Conservation (phyloP, 306 rosid species). For the Morella rubra region DNA sequence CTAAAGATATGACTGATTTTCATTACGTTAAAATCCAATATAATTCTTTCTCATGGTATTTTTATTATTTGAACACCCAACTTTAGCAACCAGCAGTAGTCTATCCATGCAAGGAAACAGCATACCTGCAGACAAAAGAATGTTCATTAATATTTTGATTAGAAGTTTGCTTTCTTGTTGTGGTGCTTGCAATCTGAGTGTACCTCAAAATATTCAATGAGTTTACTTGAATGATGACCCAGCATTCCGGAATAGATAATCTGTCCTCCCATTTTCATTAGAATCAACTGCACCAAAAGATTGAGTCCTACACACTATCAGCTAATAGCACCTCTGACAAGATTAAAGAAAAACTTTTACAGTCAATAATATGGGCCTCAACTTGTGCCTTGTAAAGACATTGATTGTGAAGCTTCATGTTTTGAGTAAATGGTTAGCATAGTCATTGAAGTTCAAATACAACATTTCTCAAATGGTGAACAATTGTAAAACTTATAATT, state of each 20-base stretch:
- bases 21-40: background rate
- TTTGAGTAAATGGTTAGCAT: background rate
- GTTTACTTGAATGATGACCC: conserved; percentile 56
- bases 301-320: conserved; percentile 24
- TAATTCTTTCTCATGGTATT: background rate
- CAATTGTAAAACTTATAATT: background rate
- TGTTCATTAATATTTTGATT: background rate
- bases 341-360: background rate
- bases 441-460: background rate
- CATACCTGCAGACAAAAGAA: conserved; percentile 6
- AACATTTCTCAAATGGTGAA: background rate
- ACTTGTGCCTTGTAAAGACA: background rate
- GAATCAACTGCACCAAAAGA: conserved; percentile 61
- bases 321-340: conserved; percentile 19
- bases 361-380: background rate
- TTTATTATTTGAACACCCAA: background rate
- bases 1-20: background rate
- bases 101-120: background rate
- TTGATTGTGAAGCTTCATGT: background rate
- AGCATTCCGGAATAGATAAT: conserved; percentile 63
- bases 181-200: conserved; percentile 14
- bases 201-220: conserved; percentile 76
- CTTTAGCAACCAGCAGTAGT: background rate
- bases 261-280: conserved; percentile 73
- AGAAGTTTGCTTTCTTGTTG: conserved; percentile 15